Percentiles rank a stretch among this genome's conserved stretches.
Evolutionary conservation across 2,329 filamentous ascomycete genomes (phyloP).

Genomic region (Colletotrichum trifolii): DNA sequence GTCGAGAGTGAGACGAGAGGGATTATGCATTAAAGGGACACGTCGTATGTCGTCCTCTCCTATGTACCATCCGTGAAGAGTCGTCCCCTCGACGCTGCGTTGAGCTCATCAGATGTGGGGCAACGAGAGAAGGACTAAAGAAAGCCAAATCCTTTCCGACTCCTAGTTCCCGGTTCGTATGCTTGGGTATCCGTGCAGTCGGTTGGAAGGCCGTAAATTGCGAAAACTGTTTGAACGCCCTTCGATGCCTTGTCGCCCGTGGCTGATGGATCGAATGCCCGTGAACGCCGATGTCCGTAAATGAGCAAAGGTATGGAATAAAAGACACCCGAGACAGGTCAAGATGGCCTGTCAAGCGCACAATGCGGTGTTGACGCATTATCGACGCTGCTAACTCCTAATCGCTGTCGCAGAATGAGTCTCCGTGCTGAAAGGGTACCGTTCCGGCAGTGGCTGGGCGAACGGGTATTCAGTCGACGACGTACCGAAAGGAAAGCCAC

Average conservation of each 20-base stretch:
- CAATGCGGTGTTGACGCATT: neutral
- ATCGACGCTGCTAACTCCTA: conserved; percentile 45
- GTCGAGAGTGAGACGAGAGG: conserved; percentile 23
- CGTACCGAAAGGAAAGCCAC: conserved; percentile 59
- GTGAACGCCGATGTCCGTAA: conserved; percentile 29
- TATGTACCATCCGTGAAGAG: conserved; percentile 32
- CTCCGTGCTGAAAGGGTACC: conserved; percentile 61
- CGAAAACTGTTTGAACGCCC: conserved; percentile 31
- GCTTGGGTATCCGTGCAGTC: conserved; percentile 28
- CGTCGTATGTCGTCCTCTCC: conserved; percentile 35
- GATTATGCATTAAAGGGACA: conserved; percentile 40
- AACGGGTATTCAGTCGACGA: conserved; percentile 54
- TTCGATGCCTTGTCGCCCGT: conserved; percentile 28
- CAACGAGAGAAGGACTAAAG: conserved; percentile 18
- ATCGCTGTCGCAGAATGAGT: conserved; percentile 63
- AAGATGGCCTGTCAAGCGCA: conserved; percentile 21
- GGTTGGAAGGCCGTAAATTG: conserved; percentile 12
- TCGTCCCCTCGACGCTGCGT: conserved; percentile 28
- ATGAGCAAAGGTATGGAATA: conserved; percentile 11
- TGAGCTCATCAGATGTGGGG: conserved; percentile 29
- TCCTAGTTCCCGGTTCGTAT: conserved; percentile 28
- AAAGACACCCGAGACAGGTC: conserved; percentile 36
- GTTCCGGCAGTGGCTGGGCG: conserved; percentile 55
- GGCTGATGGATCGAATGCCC: conserved; percentile 24
- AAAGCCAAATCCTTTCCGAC: conserved; percentile 26